phyloP scores from a whole-genome alignment of 2,329 filamentous ascomycete species.

The Fusarium caatingaense region DNA sequence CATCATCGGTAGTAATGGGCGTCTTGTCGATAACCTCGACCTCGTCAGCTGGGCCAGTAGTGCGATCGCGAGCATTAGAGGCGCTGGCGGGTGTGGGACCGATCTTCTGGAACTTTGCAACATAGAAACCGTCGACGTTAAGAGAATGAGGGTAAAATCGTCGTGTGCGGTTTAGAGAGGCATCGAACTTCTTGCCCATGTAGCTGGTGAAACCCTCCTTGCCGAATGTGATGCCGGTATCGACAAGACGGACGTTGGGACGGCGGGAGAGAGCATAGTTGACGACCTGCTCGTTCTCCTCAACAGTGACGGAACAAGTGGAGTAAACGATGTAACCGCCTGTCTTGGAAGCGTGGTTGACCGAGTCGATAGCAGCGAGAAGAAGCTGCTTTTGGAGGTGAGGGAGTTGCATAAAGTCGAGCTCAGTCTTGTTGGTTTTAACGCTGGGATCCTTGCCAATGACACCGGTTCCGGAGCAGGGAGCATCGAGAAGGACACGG shows the following conservation, averaged over 20 bases:
- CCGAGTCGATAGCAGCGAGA: conserved; percentile 92
- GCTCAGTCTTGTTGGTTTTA: conserved; percentile 98
- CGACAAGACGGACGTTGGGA: conserved; percentile 92
- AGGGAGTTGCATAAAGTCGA: conserved; percentile 91
- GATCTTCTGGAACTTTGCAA: conserved; percentile 96
- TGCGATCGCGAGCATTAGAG: conserved; percentile 48
- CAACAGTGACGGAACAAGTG: conserved; percentile 92
- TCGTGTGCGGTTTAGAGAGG: conserved; percentile 82
- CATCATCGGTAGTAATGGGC: conserved; percentile 66
- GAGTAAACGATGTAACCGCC: conserved; percentile 97
- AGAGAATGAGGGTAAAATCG: conserved; percentile 91
- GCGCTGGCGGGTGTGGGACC: conserved; percentile 75
- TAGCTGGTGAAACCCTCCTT: conserved; percentile 92
- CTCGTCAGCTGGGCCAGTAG: conserved; percentile 49
- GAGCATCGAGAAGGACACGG: conserved; percentile 91
- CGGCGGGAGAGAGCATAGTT: conserved; percentile 92
- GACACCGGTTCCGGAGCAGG: conserved; percentile 96
- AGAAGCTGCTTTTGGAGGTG: conserved; percentile 96
- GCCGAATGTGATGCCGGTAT: conserved; percentile 89
- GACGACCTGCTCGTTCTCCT: conserved; percentile 91
- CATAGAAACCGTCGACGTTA: conserved; percentile 98
- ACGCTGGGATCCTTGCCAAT: conserved; percentile 97
- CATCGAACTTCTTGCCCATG: conserved; percentile 91
- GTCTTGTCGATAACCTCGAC: conserved; percentile 72
- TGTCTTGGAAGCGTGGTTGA: conserved; percentile 90